A percentile compares a stretch with the other conserved stretches of the same genome.
phyloP scores from a whole-genome alignment of 1,284 basidiomycete genomes.

The Phlebopus sp. region DNA sequence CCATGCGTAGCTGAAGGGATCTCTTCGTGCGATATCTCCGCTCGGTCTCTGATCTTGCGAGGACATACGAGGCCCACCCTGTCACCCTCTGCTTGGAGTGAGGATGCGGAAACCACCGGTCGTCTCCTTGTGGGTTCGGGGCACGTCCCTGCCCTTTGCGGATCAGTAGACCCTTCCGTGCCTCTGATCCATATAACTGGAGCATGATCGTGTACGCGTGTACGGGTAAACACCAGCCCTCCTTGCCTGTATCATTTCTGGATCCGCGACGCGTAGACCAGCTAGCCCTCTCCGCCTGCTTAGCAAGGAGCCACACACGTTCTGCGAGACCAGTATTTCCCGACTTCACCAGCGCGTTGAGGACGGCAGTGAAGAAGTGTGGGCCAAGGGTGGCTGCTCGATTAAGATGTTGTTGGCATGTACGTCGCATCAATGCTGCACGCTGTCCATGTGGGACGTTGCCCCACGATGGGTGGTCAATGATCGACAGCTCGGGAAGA shows the following conservation, averaged over 20 bases:
- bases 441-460: slow-evolving; percentile 25
- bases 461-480: slow-evolving; percentile 40
- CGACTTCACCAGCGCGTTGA: slow-evolving; percentile 60
- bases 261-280: slow-evolving; percentile 34
- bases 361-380: slow-evolving; percentile 50
- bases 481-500: slow-evolving; percentile 50
- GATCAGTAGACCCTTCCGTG: slow-evolving; percentile 29
- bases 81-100: slow-evolving; percentile 19
- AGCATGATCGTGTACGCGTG: slow-evolving; percentile 73
- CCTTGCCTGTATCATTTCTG: slow-evolving; percentile 14
- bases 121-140: slow-evolving; percentile 5
- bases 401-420: slow-evolving; percentile 33
- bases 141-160: slow-evolving; percentile 4
- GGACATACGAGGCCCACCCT: slow-evolving; percentile 40
- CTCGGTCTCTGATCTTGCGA: slow-evolving; percentile 19
- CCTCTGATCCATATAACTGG: slow-evolving; percentile 54
- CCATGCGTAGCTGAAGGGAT: slow-evolving; percentile 28
- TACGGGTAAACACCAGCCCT: slow-evolving; percentile 62
- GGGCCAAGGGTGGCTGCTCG: slow-evolving; percentile 55
- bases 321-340: slow-evolving; percentile 57
- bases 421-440: slow-evolving; percentile 17
- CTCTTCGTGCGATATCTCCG: slow-evolving; percentile 25
- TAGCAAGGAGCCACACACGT: slow-evolving; percentile 60
- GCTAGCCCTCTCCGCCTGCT: slow-evolving; percentile 53
- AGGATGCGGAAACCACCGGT: slow-evolving; percentile 16